Percentiles rank a stretch among this genome's conserved stretches.
phyloP scores from a whole-genome alignment of 2,329 filamentous ascomycete genomes.

The Exophiala oligosperma region DNA sequence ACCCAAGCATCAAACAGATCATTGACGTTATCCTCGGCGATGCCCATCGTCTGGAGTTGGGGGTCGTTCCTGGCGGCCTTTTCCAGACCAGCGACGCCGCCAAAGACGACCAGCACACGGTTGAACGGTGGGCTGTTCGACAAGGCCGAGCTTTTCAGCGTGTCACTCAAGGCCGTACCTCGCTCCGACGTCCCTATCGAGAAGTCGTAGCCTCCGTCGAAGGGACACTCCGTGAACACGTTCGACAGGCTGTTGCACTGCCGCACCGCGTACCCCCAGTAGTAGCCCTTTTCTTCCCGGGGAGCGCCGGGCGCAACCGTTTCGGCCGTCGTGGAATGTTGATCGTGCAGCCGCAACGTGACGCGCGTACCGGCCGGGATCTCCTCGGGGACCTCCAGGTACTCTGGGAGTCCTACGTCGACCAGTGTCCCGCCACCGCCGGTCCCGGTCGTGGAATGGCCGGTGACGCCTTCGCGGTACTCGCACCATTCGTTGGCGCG shows the following conservation, averaged over 20 bases:
- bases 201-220: conserved; percentile 76
- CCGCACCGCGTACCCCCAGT: conserved; percentile 79
- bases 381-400: conserved; percentile 54
- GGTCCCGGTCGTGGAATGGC: conserved; percentile 42
- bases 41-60: conserved; percentile 60
- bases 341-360: conserved; percentile 58
- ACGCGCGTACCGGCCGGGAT: conserved; percentile 72
- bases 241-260: conserved; percentile 65
- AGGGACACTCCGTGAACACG: conserved; percentile 75
- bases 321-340: conserved; percentile 47
- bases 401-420: conserved; percentile 50
- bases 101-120: conserved; percentile 77
- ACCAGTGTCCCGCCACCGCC: conserved; percentile 56
- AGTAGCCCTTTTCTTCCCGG: conserved; percentile 74
- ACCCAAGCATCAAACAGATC: conserved; percentile 83
- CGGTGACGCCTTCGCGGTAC: conserved; percentile 75
- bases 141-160: conserved; percentile 41
- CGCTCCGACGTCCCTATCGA: conserved; percentile 83
- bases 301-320: conserved; percentile 69
- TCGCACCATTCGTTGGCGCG: conserved; percentile 73
- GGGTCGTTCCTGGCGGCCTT: conserved; percentile 66
- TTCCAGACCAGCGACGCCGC: conserved; percentile 77
- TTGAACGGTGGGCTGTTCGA: conserved; percentile 44
- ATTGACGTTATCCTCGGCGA: conserved; percentile 63
- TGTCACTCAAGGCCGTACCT: conserved; percentile 51